Base-by-base conservation (phyloP, 2,329 filamentous ascomycete species). In the Cladosporium sp. region DNA sequence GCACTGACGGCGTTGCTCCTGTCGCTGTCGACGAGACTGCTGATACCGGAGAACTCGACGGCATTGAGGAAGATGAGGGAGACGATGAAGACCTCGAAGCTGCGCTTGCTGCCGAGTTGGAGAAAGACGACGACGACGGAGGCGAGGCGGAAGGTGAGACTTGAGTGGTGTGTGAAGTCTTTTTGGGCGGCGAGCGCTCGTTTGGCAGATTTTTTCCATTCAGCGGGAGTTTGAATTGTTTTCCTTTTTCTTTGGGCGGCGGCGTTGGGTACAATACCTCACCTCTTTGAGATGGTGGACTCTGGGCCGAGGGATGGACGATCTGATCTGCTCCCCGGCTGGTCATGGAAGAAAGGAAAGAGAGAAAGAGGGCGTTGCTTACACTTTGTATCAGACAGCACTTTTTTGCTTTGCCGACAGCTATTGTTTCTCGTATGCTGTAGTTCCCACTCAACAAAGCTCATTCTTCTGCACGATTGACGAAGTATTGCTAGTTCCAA, bases 61-160 rank as follows among this genome's bases (percentile, higher is more conserved):
- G 36, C 43, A 18, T 53, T 43, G 45, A 51, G 35, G 55, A 54
- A 20, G 49, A 51, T 19, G 57, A 59, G 8, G 55, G 58, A 15
- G 45, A 52, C 22, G 69, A 63, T 25, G 77, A 59, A 22, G 78
- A 83, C 58, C 66, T 84, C 43, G 83, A 84, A 64, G 78, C 79
- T n/a, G 71, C 71, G 49, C 55, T 75, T 52, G 70, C 70, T 53
- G 72, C 69, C 3, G 75, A 72, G 54, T 63, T 75, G 59, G 68
- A 57, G 41, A 56, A 69, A 18, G 68, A 69, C 13, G 68, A 69
- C 43, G 66, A 64, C 4, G 67, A 61, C 7, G 60, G 62, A 49
- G 54, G 45, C 12, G 45, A 48, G 9, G 45, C 45, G 12, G 36
- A 48, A 18, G 45, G 45, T 9, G 45, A 48, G 25, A 33, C 36